phyloP scores from a whole-genome alignment of 164 flowering plant genomes.

The Amborella trichopoda region DNA sequence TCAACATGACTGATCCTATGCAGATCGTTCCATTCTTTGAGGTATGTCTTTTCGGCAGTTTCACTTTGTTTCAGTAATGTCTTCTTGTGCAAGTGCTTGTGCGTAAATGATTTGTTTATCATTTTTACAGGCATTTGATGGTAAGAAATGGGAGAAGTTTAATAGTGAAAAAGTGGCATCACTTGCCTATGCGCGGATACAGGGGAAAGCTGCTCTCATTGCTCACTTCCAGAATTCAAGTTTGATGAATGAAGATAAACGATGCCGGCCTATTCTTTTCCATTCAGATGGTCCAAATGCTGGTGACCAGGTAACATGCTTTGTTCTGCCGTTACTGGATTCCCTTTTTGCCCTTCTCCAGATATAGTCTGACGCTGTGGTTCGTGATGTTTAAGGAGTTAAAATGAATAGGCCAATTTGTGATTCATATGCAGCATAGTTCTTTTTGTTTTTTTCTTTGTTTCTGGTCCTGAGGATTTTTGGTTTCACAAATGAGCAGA shows the following conservation, averaged over 20 bases:
- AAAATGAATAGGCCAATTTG: no score
- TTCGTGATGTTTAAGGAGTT: no score
- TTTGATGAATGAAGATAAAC: constrained; percentile 92
- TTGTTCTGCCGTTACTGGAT: no score
- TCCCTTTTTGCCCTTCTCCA: no score
- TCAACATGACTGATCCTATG: constrained; percentile 65
- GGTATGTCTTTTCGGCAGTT: constrained; percentile 23
- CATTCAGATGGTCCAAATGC: constrained; percentile 87
- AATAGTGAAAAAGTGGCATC: constrained; percentile 88
- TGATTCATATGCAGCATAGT: no score
- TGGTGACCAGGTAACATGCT: constrained; percentile 56
- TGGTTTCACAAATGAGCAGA: no score
- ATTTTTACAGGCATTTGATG: constrained; percentile 57
- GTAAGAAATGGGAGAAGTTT: constrained; percentile 91
- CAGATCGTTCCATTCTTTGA: constrained; percentile 58
- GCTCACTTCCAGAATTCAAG: constrained; percentile 93
- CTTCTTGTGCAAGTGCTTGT: not conserved
- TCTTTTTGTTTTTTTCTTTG: no score
- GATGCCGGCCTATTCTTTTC: constrained; percentile 86
- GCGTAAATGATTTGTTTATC: not conserved
- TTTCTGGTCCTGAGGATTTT: no score
- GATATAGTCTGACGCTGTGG: no score
- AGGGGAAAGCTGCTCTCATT: constrained; percentile 74
- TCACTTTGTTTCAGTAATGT: not conserved
- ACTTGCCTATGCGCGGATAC: constrained; percentile 85